phyloP scores from a whole-genome alignment of 78 protist genomes.

The Diacronema lutheri region DNA sequence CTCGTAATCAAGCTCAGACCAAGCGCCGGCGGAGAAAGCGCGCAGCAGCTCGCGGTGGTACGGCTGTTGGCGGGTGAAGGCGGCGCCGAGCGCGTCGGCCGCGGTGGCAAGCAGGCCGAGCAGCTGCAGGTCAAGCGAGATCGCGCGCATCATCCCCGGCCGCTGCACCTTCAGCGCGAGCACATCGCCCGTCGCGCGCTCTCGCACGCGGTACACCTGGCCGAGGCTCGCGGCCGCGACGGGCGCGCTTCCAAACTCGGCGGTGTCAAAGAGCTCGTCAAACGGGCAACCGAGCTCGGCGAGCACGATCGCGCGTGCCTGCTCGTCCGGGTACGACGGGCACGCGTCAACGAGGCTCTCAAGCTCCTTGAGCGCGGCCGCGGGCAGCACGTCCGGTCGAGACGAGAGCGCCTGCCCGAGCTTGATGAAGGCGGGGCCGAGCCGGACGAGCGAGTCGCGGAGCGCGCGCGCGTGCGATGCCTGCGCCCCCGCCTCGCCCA shows the following conservation, averaged over 20 bases:
- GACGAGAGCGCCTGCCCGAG: not conserved
- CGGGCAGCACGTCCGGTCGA: not conserved
- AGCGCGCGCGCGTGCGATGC: too few species aligned
- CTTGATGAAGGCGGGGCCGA: not conserved
- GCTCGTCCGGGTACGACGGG: not conserved
- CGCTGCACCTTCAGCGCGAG: not conserved
- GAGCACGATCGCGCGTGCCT: not conserved
- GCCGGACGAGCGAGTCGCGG: too few species aligned
- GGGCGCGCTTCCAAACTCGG: too few species aligned
- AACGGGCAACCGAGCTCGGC: too few species aligned
- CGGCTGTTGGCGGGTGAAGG: not conserved
- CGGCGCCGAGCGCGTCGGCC: too few species aligned
- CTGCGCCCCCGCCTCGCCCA: too few species aligned
- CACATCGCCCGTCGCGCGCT: not conserved
- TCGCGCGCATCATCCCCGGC: constrained; percentile 8
- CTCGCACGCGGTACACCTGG: not conserved
- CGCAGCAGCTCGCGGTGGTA: not conserved
- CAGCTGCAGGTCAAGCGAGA: not conserved
- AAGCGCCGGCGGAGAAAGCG: too few species aligned
- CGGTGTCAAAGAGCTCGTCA: too few species aligned
- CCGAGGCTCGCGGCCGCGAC: not conserved
- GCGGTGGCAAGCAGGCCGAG: too few species aligned
- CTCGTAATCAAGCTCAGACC: not conserved
- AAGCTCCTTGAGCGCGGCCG: not conserved
- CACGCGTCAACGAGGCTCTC: not conserved